phyloP scores from a whole-genome alignment of 108 stramenopile species.

The Heterococcus sp. region DNA sequence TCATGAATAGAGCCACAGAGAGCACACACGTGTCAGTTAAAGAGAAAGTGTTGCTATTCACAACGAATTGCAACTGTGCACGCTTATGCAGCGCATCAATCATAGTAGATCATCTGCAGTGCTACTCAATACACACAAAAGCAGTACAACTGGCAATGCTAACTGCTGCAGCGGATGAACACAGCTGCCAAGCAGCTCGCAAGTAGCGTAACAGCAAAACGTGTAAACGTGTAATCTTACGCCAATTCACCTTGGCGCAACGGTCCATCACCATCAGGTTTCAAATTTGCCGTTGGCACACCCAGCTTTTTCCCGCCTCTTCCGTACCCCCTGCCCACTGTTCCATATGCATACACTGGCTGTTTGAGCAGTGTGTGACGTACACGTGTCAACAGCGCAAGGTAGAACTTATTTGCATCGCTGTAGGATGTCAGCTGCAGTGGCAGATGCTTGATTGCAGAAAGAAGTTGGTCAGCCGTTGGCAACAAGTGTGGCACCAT shows the following conservation, averaged over 20 bases:
- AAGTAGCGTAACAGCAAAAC: too few species aligned
- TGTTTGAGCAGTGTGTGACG: background rate
- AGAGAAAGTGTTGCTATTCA: too few species aligned
- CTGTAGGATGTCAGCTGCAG: slow-evolving; percentile 10
- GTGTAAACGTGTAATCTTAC: too few species aligned
- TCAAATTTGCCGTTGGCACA: slow-evolving; percentile 41
- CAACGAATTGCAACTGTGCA: too few species aligned
- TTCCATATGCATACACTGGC: background rate
- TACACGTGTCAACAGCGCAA: slow-evolving; percentile 11
- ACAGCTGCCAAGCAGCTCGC: background rate
- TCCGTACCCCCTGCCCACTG: slow-evolving; percentile 27
- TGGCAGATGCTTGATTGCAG: slow-evolving; percentile 24
- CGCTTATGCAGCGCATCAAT: too few species aligned
- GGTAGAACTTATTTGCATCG: slow-evolving; percentile 11
- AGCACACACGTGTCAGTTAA: too few species aligned
- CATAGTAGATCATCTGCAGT: too few species aligned
- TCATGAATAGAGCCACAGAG: too few species aligned
- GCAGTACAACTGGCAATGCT: background rate
- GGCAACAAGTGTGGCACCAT: slow-evolving; percentile 31
- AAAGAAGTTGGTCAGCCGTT: slow-evolving; percentile 1
- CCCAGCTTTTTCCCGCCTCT: slow-evolving; percentile 46
- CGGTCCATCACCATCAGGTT: background rate
- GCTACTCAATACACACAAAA: background rate
- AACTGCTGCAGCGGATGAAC: background rate
- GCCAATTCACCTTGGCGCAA: background rate